Evolutionary conservation across 164 flowering plant species (phyloP).

Genomic region (Vitis riparia): DNA sequence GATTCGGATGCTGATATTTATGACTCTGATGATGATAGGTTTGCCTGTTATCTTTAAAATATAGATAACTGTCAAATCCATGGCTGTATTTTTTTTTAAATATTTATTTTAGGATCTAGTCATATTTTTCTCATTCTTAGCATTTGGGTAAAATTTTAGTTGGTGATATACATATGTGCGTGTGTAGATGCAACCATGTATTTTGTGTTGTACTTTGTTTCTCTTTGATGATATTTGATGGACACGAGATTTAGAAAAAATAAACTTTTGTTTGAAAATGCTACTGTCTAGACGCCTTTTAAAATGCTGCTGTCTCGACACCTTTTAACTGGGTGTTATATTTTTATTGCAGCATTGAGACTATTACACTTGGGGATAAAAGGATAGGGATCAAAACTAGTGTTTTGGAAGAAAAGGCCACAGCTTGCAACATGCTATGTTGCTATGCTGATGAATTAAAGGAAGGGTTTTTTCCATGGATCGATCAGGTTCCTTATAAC

Average conservation of each 20-base stretch:
- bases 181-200: too few species aligned
- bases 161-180: too few species aligned
- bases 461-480: constrained; percentile 84
- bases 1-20: constrained; percentile 88
- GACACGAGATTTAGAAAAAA: too few species aligned
- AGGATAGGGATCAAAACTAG: constrained; percentile 76
- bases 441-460: constrained; percentile 85
- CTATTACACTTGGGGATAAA: constrained; percentile 76
- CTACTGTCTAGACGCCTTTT: too few species aligned
- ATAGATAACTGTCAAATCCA: too few species aligned
- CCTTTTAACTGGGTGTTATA: not conserved
- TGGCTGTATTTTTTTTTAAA: not conserved
- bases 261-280: too few species aligned
- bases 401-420: constrained; percentile 77
- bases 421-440: constrained; percentile 80
- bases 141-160: too few species aligned
- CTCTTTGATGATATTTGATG: too few species aligned
- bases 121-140: too few species aligned
- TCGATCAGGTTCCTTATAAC: constrained; percentile 57
- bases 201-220: too few species aligned
- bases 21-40: constrained; percentile 97
- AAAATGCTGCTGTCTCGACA: too few species aligned
- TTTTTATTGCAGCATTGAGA: constrained; percentile 56
- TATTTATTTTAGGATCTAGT: too few species aligned
- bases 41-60: not conserved